Conservation (phyloP, 1,139 yeast species). For the Ogataea hybrid region DNA sequence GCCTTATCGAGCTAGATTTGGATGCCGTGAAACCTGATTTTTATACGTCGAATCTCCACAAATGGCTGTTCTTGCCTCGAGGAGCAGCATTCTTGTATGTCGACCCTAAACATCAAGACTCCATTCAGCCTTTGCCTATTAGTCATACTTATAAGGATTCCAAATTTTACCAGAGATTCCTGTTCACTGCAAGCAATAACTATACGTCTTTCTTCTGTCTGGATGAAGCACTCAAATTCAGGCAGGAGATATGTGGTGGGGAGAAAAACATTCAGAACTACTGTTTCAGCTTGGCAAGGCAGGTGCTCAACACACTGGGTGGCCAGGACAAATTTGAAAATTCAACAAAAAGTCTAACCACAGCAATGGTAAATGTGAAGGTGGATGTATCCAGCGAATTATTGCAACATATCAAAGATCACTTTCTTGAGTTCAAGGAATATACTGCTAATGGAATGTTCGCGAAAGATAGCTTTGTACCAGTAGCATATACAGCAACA, state of each 20-base stretch:
- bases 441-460: background rate
- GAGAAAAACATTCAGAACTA: slow-evolving; percentile 51
- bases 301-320: slow-evolving; percentile 46
- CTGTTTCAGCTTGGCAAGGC: slow-evolving; percentile 42
- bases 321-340: slow-evolving; percentile 35
- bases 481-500: slow-evolving; percentile 42
- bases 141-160: slow-evolving; percentile 43
- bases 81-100: slow-evolving; percentile 63
- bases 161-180: slow-evolving; percentile 39
- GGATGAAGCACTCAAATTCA: slow-evolving; percentile 48
- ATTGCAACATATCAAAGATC: background rate
- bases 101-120: slow-evolving; percentile 46
- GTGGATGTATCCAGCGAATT: slow-evolving; percentile 30
- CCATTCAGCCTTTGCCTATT: slow-evolving; percentile 59
- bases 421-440: background rate
- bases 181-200: slow-evolving; percentile 36
- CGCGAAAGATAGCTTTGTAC: slow-evolving; percentile 42
- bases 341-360: slow-evolving; percentile 33
- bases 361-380: slow-evolving; percentile 48
- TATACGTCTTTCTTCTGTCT: slow-evolving; percentile 33
- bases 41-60: slow-evolving; percentile 62
- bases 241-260: slow-evolving; percentile 59
- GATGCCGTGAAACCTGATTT: slow-evolving; percentile 54
- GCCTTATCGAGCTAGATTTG: slow-evolving; percentile 50
- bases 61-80: slow-evolving; percentile 64